phyloP scores from a whole-genome alignment of 495 filamentous ascomycete species.

The Oidiodendron maius region DNA sequence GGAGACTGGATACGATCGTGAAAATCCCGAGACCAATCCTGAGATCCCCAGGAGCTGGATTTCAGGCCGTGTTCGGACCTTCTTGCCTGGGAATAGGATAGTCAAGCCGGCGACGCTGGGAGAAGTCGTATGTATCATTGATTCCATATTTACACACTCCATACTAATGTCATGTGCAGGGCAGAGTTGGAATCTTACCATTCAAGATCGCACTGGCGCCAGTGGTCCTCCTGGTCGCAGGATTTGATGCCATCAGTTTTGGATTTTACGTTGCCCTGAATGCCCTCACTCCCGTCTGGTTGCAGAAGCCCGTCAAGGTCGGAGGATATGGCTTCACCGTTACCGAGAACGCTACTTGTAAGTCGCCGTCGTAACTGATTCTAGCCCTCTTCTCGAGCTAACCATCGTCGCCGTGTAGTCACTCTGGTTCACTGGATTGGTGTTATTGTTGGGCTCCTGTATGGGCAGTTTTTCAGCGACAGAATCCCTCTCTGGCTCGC shows the following conservation, averaged over 20 bases:
- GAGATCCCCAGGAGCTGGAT: slow-evolving; percentile 24
- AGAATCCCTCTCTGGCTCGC: slow-evolving; percentile 36
- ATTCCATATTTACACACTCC: too few species aligned
- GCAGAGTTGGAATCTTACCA: slow-evolving; percentile 26
- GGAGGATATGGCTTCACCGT: slow-evolving; percentile 46
- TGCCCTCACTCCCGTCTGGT: slow-evolving; percentile 31
- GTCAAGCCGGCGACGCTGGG: slow-evolving; percentile 25
- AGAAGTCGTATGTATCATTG: slow-evolving; percentile 24
- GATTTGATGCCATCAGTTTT: slow-evolving; percentile 39
- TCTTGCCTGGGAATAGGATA: slow-evolving; percentile 33
- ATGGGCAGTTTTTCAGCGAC: slow-evolving; percentile 39
- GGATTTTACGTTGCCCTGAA: slow-evolving; percentile 37
- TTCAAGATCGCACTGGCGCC: slow-evolving; percentile 39
- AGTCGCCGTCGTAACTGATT: too few species aligned
- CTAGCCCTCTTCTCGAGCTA: too few species aligned
- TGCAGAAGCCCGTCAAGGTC: slow-evolving; percentile 33
- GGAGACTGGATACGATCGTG: slow-evolving; percentile 32
- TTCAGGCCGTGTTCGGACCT: slow-evolving; percentile 33
- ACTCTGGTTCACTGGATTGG: slow-evolving; percentile 45
- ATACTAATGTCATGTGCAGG: too few species aligned
- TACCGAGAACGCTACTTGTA: slow-evolving; percentile 38
- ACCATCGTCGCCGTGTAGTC: slow-evolving; percentile 13
- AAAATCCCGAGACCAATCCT: slow-evolving; percentile 14
- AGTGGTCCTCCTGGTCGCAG: slow-evolving; percentile 36
- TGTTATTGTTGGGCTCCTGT: slow-evolving; percentile 33